Conservation (phyloP, 805 yeast genomes). For the Metschnikowia bowlesiae region DNA sequence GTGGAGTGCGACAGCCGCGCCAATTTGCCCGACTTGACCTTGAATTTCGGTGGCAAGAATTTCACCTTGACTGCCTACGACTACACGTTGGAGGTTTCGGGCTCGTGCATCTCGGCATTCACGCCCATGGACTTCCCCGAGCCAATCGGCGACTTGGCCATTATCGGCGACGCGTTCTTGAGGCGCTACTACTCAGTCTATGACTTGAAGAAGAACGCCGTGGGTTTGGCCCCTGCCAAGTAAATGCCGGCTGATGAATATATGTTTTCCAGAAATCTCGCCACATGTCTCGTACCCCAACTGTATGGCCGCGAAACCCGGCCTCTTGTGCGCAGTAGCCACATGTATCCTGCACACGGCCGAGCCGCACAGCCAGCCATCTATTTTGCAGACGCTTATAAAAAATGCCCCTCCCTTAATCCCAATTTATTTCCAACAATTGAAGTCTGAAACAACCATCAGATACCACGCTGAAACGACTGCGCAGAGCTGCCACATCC, state of each 20-base stretch:
- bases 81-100: conserved; percentile 90
- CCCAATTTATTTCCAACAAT: background rate
- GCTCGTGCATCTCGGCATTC: conserved; percentile 93
- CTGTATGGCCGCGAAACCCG: background rate
- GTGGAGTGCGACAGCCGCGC: conserved; percentile 87
- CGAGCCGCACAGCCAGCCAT: conserved; percentile 12
- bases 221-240: conserved; percentile 82
- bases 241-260: conserved; percentile 4
- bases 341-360: background rate
- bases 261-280: too few relatives aligned
- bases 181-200: conserved; percentile 92
- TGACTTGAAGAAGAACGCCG: conserved; percentile 86
- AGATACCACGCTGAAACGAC: background rate
- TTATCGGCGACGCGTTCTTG: conserved; percentile 95
- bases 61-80: conserved; percentile 87
- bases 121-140: conserved; percentile 97
- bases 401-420: background rate
- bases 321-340: background rate
- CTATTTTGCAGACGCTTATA: conserved; percentile 7
- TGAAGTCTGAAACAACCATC: background rate
- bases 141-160: conserved; percentile 95
- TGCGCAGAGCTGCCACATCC: too few relatives aligned
- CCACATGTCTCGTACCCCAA: background rate
- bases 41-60: conserved; percentile 85
- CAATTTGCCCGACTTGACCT: conserved; percentile 83